Conservation (phyloP, 345 rosid genomes). For the Laguncularia racemosa region DNA sequence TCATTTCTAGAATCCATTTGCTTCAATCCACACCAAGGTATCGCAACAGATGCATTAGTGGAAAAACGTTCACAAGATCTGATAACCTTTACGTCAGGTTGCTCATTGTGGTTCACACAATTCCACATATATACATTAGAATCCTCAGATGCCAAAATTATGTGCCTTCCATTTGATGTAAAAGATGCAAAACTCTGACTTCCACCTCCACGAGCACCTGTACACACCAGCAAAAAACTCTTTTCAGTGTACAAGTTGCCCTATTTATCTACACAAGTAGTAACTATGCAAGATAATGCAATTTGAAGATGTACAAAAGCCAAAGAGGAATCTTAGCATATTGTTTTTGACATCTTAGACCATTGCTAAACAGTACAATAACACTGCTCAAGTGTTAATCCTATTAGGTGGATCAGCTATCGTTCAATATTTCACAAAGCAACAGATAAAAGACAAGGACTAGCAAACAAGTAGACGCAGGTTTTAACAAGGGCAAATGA, state of each 20-base stretch:
- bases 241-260: constrained; percentile 4
- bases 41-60: constrained; percentile 63
- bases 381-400: no score
- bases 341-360: no score
- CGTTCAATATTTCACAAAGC: no score
- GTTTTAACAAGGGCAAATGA: not conserved
- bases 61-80: constrained; percentile 72
- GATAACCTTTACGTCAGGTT: constrained; percentile 31
- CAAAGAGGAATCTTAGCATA: no score
- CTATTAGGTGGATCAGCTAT: no score
- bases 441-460: no score
- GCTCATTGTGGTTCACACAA: constrained; percentile 26
- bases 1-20: constrained; percentile 13
- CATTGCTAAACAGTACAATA: no score
- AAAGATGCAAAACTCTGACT: constrained; percentile 61
- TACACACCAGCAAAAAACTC: not conserved
- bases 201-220: constrained; percentile 50
- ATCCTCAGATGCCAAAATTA: constrained; percentile 77
- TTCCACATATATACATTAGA: constrained; percentile 79
- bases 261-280: not conserved
- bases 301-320: not conserved
- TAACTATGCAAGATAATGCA: not conserved
- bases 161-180: constrained; percentile 72
- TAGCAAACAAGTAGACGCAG: no score
- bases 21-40: constrained; percentile 75